Evolutionary conservation across 192 early-diverging fungal species (phyloP).

Genomic region (Globomyces pollinis-pini): DNA sequence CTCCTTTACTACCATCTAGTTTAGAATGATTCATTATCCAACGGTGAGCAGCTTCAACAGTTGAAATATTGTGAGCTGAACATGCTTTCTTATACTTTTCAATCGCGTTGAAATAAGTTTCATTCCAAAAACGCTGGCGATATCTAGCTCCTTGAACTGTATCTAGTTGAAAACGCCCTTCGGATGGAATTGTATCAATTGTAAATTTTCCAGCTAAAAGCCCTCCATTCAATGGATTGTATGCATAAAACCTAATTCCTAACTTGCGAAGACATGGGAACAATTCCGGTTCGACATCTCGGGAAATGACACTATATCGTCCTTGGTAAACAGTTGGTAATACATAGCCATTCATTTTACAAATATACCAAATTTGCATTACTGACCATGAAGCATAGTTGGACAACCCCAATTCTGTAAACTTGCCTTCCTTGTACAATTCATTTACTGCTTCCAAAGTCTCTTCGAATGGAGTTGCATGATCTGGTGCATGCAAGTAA

Average conservation of each 20-base stretch:
- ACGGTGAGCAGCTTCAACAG: conserved; percentile 29
- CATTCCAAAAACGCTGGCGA: conserved; percentile 29
- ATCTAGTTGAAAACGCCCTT: conserved; percentile 27
- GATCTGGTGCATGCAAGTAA: conserved; percentile 57
- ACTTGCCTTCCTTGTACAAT: conserved; percentile 42
- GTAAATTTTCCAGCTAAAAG: conserved; percentile 29
- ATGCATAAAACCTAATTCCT: conserved; percentile 55
- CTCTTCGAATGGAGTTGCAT: conserved; percentile 40
- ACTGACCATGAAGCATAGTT: conserved; percentile 42
- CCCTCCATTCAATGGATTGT: conserved; percentile 58
- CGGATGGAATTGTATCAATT: conserved; percentile 18
- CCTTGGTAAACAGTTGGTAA: conserved; percentile 33
- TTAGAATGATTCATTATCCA: conserved; percentile 42
- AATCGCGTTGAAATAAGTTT: conserved; percentile 47
- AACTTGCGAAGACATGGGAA: conserved; percentile 53
- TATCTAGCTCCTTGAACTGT: conserved; percentile 22
- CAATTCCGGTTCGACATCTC: conserved; percentile 38
- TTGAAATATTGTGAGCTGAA: conserved; percentile 23
- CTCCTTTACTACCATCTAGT: conserved; percentile 24
- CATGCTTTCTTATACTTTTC: conserved; percentile 31
- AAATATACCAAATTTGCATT: conserved; percentile 39
- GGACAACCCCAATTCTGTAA: conserved; percentile 26
- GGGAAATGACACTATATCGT: conserved; percentile 28
- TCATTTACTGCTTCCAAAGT: conserved; percentile 50
- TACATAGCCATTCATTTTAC: conserved; percentile 35